Evolutionary conservation across 2,329 filamentous ascomycete species (phyloP).

Genomic region (Bipolaris cookei): DNA sequence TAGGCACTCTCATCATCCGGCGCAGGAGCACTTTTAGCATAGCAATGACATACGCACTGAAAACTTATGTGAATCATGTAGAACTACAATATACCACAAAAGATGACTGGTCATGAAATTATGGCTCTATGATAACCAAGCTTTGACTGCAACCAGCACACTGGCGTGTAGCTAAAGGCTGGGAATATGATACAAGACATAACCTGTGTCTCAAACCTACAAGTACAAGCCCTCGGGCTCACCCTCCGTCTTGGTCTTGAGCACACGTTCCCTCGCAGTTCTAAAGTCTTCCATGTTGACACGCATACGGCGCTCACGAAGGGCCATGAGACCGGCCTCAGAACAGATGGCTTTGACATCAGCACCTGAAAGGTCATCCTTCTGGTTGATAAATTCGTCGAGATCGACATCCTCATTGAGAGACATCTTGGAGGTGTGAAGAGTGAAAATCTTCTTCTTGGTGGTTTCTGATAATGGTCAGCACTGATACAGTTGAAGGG

Average conservation of each 20-base stretch:
- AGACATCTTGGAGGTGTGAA: conserved; percentile 99
- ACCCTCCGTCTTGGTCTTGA: conserved; percentile 98
- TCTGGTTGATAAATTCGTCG: conserved; percentile 97
- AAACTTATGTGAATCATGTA: neutral
- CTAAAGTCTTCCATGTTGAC: conserved; percentile 99
- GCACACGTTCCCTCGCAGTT: conserved; percentile 86
- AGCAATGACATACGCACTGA: neutral
- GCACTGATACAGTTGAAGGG: neutral
- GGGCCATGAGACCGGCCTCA: conserved; percentile 90
- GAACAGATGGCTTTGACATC: conserved; percentile 99
- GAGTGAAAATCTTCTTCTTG: conserved; percentile 95
- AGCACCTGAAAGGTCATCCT: conserved; percentile 94
- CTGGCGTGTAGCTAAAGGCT: conserved; percentile 11
- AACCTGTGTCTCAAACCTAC: conserved; percentile 59
- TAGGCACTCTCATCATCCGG: too few species aligned
- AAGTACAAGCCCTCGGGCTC: conserved; percentile 98
- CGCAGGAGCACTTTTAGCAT: neutral
- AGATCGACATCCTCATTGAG: conserved; percentile 95
- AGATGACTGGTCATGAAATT: conserved; percentile 4
- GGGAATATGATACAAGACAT: conserved; percentile 8
- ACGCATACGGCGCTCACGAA: conserved; percentile 94
- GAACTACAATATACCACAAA: neutral
- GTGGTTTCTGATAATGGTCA: conserved; percentile 82
- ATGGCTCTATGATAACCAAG: conserved; percentile 12
- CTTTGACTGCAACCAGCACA: conserved; percentile 27